These are phyloP conservation scores for Fonsecaea erecta DNA, from an alignment of 2,329 filamentous ascomycete genomes.

Conservation along the genomic window DNA sequence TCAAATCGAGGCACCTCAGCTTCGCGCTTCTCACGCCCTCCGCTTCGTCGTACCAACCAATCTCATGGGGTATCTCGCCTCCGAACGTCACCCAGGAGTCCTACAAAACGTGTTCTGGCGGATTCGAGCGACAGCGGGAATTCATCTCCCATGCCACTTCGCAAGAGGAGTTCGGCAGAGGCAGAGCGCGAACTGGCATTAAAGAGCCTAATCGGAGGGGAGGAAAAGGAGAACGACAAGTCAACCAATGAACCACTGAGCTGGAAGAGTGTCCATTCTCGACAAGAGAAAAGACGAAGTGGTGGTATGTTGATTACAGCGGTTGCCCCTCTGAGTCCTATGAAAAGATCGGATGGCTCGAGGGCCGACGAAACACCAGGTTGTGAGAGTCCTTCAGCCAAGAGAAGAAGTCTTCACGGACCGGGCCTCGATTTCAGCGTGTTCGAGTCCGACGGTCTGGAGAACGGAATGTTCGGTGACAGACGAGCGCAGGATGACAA, in stretches of 20 bases:
- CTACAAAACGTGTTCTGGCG: constrained; percentile 75
- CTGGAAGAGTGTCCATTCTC: constrained; percentile 47
- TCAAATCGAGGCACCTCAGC: constrained; percentile 70
- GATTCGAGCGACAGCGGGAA: constrained; percentile 74
- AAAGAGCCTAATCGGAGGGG: constrained; percentile 41
- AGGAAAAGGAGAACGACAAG: constrained; percentile 37
- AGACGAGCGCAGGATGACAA: constrained; percentile 39
- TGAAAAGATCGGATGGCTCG: constrained; percentile 83
- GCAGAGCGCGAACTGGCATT: constrained; percentile 55
- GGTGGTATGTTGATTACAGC: constrained; percentile 56
- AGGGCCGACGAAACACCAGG: constrained; percentile 84
- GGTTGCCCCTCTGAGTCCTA: constrained; percentile 67
- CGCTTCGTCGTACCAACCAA: constrained; percentile 47
- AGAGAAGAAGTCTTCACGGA: constrained; percentile 84
- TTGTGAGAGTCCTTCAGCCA: constrained; percentile 83
- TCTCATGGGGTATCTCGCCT: constrained; percentile 54
- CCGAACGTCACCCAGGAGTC: constrained; percentile 78
- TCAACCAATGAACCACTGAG: constrained; percentile 29
- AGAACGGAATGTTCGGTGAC: constrained; percentile 40
- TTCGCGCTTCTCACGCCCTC: constrained; percentile 61
- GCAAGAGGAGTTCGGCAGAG: constrained; percentile 46
- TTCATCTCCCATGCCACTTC: constrained; percentile 55
- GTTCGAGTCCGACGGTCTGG: constrained; percentile 61
- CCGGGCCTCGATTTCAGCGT: constrained; percentile 72
- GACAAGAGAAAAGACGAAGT: constrained; percentile 56